These are phyloP conservation scores for Moesziomyces antarcticus DNA, from an alignment of 1,284 basidiomycete genomes.

Conservation along the genomic window DNA sequence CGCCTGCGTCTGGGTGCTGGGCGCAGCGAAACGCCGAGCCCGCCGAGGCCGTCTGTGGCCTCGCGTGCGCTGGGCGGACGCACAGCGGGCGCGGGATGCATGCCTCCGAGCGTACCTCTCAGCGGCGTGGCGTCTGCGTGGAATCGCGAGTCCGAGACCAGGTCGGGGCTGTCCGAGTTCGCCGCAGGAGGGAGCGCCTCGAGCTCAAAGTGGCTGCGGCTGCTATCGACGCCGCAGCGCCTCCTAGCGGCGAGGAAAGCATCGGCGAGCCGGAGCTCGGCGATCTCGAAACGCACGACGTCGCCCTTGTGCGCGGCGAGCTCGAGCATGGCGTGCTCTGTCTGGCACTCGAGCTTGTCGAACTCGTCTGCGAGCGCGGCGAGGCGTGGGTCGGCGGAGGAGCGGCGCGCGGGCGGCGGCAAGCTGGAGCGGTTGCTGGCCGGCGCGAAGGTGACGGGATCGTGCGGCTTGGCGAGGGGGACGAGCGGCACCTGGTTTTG, in stretches of 20 bases:
- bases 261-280: slow-evolving; percentile 12
- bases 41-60: not conserved
- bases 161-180: not conserved
- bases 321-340: slow-evolving; percentile 19
- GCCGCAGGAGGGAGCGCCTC: not conserved
- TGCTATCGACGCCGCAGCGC: slow-evolving; percentile 20
- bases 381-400: not conserved
- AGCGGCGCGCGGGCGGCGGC: not conserved
- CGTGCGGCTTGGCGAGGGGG: not conserved
- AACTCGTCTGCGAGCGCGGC: slow-evolving; percentile 31
- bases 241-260: slow-evolving; percentile 24
- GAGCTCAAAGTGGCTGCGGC: slow-evolving; percentile 19
- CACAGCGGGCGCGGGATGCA: not conserved
- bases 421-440: slow-evolving; percentile 5
- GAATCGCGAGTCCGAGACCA: not conserved
- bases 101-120: not conserved
- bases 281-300: not conserved
- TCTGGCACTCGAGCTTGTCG: slow-evolving; percentile 40
- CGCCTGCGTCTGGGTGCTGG: slow-evolving; percentile 2
- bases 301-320: not conserved
- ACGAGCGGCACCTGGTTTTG: slow-evolving; percentile 6
- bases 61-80: not conserved
- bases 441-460: too few relatives aligned
- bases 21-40: slow-evolving; percentile 1
- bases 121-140: not conserved